phyloP scores from a whole-genome alignment of 345 rosid species.

The Eucalyptus cloeziana region DNA sequence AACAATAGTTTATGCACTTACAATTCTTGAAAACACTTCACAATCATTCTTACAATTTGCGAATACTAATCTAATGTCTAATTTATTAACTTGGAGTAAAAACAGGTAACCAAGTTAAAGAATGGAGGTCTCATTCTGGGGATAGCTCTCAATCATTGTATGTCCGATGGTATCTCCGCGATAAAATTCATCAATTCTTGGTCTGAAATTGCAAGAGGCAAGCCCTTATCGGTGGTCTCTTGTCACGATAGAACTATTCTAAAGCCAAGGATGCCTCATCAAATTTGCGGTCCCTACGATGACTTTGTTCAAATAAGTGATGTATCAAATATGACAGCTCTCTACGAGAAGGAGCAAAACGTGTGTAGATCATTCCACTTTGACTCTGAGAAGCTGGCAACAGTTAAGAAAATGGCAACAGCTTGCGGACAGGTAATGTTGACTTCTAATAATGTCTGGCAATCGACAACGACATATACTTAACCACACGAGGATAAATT shows the following conservation, averaged over 20 bases:
- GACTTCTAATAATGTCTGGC: background rate
- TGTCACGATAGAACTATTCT: background rate
- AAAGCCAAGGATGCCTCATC: background rate
- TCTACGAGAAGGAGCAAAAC: background rate
- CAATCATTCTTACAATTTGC: slow-evolving; percentile 15
- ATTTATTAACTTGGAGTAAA: slow-evolving; percentile 11
- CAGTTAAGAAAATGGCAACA: background rate
- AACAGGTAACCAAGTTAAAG: slow-evolving; percentile 35
- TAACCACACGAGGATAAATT: background rate
- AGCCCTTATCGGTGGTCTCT: background rate
- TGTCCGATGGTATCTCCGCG: slow-evolving; percentile 57
- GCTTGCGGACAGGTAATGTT: background rate
- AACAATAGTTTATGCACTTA: background rate
- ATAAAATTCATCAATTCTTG: slow-evolving; percentile 35
- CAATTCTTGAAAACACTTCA: background rate
- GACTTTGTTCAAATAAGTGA: background rate
- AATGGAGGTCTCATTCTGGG: slow-evolving; percentile 55
- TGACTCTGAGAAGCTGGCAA: background rate
- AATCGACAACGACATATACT: background rate
- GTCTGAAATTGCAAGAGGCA: slow-evolving; percentile 20
- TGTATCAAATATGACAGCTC: background rate
- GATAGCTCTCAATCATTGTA: slow-evolving; percentile 42
- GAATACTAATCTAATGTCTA: background rate
- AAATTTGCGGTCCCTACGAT: background rate
- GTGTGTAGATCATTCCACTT: background rate